Conservation (phyloP, 2,329 filamentous ascomycete genomes). For the Botryotinia globosa region DNA sequence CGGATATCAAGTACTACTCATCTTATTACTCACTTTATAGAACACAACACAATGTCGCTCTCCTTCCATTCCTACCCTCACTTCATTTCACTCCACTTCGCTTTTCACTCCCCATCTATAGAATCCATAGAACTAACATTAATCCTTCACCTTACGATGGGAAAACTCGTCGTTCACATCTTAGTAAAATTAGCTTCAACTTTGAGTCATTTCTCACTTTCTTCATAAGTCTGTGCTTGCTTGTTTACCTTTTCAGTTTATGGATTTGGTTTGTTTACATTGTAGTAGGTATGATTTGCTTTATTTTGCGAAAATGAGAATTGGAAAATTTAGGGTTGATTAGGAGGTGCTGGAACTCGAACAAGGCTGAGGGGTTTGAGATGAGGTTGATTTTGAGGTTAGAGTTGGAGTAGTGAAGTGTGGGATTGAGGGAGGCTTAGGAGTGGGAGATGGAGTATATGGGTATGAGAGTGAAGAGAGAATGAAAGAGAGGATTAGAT, state of each 20-base stretch:
- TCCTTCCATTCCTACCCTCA: neutral
- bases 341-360: neutral
- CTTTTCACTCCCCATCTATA: neutral
- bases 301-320: neutral
- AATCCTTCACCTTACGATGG: neutral
- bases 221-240: neutral
- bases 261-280: neutral
- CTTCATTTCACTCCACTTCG: neutral
- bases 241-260: neutral
- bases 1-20: neutral
- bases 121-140: accelerated
- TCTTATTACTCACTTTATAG: neutral
- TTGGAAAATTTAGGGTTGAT: neutral
- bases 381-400: neutral
- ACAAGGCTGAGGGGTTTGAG: neutral
- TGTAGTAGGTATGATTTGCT: neutral
- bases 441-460: neutral
- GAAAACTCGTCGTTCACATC: neutral
- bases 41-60: neutral
- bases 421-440: neutral
- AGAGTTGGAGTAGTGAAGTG: neutral
- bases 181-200: neutral
- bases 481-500: neutral
- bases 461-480: neutral
- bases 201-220: neutral